Base-by-base conservation (phyloP, 1,284 basidiomycete species). In the Ganoderma meredithae region DNA sequence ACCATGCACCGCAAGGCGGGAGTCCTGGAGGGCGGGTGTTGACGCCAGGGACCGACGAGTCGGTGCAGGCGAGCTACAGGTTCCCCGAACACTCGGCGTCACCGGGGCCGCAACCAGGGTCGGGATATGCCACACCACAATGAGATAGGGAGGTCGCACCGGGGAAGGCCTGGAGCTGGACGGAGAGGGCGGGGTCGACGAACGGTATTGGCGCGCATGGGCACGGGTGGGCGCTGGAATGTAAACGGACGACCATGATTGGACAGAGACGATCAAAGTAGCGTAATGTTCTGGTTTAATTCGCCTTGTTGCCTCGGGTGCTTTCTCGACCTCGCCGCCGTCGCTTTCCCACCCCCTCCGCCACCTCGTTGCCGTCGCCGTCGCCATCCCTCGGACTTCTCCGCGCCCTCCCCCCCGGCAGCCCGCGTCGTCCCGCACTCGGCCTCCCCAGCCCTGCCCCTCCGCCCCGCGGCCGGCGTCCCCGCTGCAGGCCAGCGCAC, bases 91-190 rank as follows among this genome's bases (percentile, higher is more conserved):
- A 78, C 68, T 76, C 76, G 41, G 76, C 75, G 25, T 79, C 79
- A 62, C 78, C 71, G 25, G 71, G 63, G 19, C 71, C 79, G 36
- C 76, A 78, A 71, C 76, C 78, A 58, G 79, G 79, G 13, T 79
- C 79, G 44, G 79, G 79, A 25, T 81, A 79, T 72, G 79, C 75
- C 39, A 79, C 79, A 65, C 78, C 78, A 70, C 79, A 67, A 60
- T 69, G 56, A 56, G 63, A 64, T 62, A n/a, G 58, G 64, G 39
- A 53, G 31, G 39, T 17, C 22, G 12, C 27, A 44, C 31, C 13
- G 47, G 60, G 60, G 25, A 27, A 9, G 22, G 60, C 36, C 44
- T 44, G 36, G 31, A 31, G 31, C 31, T 33, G 49, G 17, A n/a
- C n/a, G 55, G 19, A 22, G 10, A 15, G 19, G 65, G 47, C 44